Percentiles rank a stretch among this genome's conserved stretches.
These are phyloP conservation scores for Scalesia atractyloides DNA, from an alignment of 129 eudicot species.

Conservation along the genomic window DNA sequence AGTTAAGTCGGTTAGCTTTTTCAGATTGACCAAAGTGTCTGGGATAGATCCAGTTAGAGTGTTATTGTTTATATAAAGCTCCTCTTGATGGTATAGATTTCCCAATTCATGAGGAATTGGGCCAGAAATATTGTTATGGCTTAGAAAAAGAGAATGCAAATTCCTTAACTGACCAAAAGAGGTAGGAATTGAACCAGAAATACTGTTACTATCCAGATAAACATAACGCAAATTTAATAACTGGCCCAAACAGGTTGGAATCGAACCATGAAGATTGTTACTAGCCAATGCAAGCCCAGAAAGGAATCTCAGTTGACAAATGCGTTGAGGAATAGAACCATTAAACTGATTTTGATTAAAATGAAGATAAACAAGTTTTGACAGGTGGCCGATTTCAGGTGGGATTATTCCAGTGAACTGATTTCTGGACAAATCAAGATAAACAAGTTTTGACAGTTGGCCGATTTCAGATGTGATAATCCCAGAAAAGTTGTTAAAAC, in stretches of 20 bases:
- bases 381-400: slow-evolving; percentile 26
- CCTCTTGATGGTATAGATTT: slow-evolving; percentile 24
- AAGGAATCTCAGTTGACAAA: slow-evolving; percentile 22
- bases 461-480: slow-evolving; percentile 28
- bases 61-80: slow-evolving; percentile 22
- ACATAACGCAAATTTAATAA: background rate
- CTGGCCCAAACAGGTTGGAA: slow-evolving; percentile 25
- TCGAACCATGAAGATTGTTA: slow-evolving; percentile 32
- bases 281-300: background rate
- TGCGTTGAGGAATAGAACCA: slow-evolving; percentile 25
- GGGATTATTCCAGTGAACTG: slow-evolving; percentile 38
- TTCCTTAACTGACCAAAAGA: no score
- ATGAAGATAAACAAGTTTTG: slow-evolving; percentile 24
- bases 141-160: no score
- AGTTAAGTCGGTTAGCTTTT: slow-evolving; percentile 8
- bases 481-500: slow-evolving; percentile 29
- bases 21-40: slow-evolving; percentile 28
- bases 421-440: slow-evolving; percentile 32
- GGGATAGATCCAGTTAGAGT: slow-evolving; percentile 36
- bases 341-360: slow-evolving; percentile 22
- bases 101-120: slow-evolving; percentile 19
- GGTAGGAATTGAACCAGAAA: no score
- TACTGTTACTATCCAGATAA: background rate
- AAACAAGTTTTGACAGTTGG: slow-evolving; percentile 24
- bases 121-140: no score